Evolutionary conservation across 2,329 filamentous ascomycete species (phyloP), one percentile per base, ranked within the genome.

Genomic region (Ascochyta viciae-villosae): DNA sequence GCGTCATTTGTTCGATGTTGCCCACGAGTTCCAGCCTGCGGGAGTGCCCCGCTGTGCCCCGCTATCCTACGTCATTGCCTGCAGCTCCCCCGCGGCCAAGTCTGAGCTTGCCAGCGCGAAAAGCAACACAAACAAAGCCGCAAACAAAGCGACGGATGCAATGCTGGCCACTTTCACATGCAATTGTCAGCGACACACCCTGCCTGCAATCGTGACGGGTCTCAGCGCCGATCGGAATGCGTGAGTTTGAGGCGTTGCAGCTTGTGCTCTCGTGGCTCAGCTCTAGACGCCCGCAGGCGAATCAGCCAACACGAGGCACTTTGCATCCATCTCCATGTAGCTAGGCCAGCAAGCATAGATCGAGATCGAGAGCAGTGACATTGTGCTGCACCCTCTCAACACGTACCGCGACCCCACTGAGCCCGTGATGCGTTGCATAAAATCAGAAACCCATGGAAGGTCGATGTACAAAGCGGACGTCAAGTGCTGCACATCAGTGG

Each of bases 1-100:
- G 47, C 53, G 53, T 56, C 53, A 56, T 56, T 56, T 56, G 19
- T 37, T 48, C 42, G 53, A 56, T 56, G 53, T 38, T 48, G 42
- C 50, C 47, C 31, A 47, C 31, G 43, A 34, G 43, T 47, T 56
- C 53, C 42, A 51, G 53, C 31, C 43, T 47, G 47, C 53, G 53
- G 53, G 47, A 51, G 42, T 27, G 42, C 38, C 41, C 41, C 41
- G 26, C 47, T 51, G 34, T 27, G 53, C 38, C 47, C 47, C 47
- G 53, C 53, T 31, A 10, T 22, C 6, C 41, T 56, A 56, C 53
- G 53, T 56, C 53, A 56, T 29, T 10, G 46, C 5, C 39, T 44
- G 53, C 38, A 47, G 33, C 37, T 51, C 42, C 53, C 53, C 54
- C 54, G 40, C 48, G 43, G 31, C 47, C 43, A 44, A 49, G 22